Percentiles rank a stretch among this genome's conserved stretches.
Evolutionary conservation across 495 filamentous ascomycete species (phyloP).

Genomic region (Annulohypoxylon moriforme): DNA sequence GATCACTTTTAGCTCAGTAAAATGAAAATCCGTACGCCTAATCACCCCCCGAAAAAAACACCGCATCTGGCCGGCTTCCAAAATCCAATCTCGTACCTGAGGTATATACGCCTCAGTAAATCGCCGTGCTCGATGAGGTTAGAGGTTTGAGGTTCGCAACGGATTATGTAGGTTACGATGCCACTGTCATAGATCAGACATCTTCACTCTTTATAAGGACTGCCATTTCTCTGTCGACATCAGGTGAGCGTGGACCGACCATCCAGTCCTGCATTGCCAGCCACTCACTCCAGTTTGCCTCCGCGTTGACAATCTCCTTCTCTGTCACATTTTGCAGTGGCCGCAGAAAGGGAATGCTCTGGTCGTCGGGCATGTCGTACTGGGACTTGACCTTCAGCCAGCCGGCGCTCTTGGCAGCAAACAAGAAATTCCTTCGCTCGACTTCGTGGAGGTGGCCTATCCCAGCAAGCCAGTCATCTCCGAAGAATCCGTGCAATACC

Average conservation of each 20-base stretch:
- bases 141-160: background rate
- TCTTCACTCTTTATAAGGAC: slow-evolving; percentile 42
- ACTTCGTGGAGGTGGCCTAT: slow-evolving; percentile 86
- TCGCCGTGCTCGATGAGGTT: background rate
- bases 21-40: slow-evolving; percentile 30
- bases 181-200: slow-evolving; percentile 6
- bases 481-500: slow-evolving; percentile 93
- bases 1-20: slow-evolving; percentile 13
- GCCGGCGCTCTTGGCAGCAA: slow-evolving; percentile 89
- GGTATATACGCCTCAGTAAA: slow-evolving; percentile 3
- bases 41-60: slow-evolving; percentile 7
- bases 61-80: slow-evolving; percentile 9
- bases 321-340: slow-evolving; percentile 79
- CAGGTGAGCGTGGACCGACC: slow-evolving; percentile 70
- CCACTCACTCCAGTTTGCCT: slow-evolving; percentile 86
- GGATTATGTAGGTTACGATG: slow-evolving; percentile 11
- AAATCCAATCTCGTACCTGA: slow-evolving; percentile 18
- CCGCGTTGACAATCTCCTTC: slow-evolving; percentile 84
- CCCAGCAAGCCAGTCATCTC: slow-evolving; percentile 85
- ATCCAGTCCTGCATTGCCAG: slow-evolving; percentile 97
- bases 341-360: slow-evolving; percentile 86
- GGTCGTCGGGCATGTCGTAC: slow-evolving; percentile 84
- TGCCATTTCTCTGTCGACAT: slow-evolving; percentile 42
- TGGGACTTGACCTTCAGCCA: slow-evolving; percentile 89
- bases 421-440: slow-evolving; percentile 93